Evolutionary conservation across 208 protist species (phyloP).

Genomic region (Kentomonas sorsogonicus): DNA sequence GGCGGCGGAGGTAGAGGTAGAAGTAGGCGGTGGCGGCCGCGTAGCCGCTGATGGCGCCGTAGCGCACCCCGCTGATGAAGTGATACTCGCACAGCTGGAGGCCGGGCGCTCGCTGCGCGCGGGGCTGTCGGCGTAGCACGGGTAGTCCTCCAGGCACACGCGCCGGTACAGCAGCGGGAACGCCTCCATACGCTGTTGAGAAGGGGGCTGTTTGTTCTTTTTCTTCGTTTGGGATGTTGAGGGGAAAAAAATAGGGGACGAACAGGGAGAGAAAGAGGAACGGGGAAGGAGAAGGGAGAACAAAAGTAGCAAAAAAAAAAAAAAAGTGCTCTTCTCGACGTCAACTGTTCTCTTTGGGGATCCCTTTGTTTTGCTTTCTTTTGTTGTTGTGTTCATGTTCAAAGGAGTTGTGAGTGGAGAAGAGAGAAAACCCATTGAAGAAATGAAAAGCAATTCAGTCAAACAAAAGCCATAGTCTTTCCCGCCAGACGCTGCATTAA

Average conservation of each 20-base stretch:
- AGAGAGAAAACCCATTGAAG: conserved; percentile 4
- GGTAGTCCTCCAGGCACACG: conserved; percentile 53
- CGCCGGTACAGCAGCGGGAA: conserved; percentile 1
- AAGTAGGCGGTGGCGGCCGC: conserved; percentile 46
- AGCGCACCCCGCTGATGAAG: conserved; percentile 44
- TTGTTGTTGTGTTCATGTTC: too few relatives aligned
- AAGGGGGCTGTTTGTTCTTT: not conserved
- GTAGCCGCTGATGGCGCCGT: conserved; percentile 38
- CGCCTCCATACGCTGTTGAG: not conserved
- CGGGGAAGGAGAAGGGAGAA: conserved; percentile 7
- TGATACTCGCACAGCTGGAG: conserved; percentile 50
- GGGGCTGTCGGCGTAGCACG: conserved; percentile 25
- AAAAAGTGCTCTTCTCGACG: conserved; percentile 4
- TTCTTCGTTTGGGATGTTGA: not conserved
- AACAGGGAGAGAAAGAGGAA: conserved; percentile 7
- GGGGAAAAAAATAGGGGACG: not conserved
- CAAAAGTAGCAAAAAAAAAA: conserved; percentile 5
- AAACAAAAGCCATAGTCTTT: not conserved
- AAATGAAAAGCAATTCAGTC: not conserved
- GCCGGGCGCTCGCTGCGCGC: conserved; percentile 27
- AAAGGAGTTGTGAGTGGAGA: conserved; percentile 8
- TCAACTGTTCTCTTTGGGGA: too few relatives aligned
- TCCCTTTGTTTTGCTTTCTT: too few relatives aligned
- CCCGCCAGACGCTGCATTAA: not conserved
- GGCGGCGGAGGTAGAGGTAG: conserved; percentile 51